Base-by-base conservation (phyloP, 768 basidiomycete species). In the Bullera alba region DNA sequence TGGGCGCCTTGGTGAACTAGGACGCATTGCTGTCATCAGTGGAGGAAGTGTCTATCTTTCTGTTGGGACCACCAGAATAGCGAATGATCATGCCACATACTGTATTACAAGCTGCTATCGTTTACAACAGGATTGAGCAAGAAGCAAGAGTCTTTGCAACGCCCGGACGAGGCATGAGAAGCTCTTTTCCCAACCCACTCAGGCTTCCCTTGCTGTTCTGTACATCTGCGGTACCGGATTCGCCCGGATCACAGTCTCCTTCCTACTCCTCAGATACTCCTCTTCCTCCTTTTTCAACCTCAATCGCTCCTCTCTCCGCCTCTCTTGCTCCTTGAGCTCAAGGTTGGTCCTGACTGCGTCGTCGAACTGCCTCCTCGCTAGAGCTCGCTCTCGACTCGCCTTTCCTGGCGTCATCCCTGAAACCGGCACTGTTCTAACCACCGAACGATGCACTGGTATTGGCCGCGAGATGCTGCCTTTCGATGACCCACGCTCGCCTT, bases 211-310 rank as follows among this genome's bases (percentile, higher is more conserved):
- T 8, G 25, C 42, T 26, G 12, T 6, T 27, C 21, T 25, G 37
- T 63, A 63, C 51, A 63, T 55, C 14, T 37, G 58, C 30, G 62
- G 62, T 45, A 64, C 35, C 36, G 56, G 58, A 45, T 54, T 57
- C 6, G 62, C 58, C 53, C 56, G 51, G 22, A 64, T 52, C 6
- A 64, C 54, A 26, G 50, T 60, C 44, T 57, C 51, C 27, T 53
- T 57, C 54, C 62, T 60, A 19, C 23, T 42, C 39, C 39, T 34
- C 53, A n/a, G 19, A 42, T 47, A 49, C 12, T 36, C 38, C 35
- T 57, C 48, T 28, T 60, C 46, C 34, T 64, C 58, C 22, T 53
- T 29, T 22, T 45, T 32, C 8, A 30, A 23, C 36, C 39, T 52
- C 41, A 37, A 30, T 27, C 43, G 36, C 32, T 19, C 25, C 23